Evolutionary conservation across 2,329 filamentous ascomycete species (phyloP).

Genomic region (Purpureocillium takamizusanense): DNA sequence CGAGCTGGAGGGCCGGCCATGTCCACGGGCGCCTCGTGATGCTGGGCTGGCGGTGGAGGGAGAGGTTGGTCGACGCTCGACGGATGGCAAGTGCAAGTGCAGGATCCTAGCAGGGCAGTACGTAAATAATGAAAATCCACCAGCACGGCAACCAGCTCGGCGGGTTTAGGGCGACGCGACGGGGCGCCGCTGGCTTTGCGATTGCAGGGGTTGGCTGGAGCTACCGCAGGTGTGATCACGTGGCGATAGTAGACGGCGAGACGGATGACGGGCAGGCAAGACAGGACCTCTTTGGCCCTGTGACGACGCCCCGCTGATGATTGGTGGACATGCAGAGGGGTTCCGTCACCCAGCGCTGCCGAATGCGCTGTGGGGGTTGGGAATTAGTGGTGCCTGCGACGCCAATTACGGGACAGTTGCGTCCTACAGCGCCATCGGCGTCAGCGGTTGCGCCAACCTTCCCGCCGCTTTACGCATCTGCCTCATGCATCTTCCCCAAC

Average conservation of each 20-base stretch:
- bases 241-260: constrained; percentile 13
- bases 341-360: too few relatives aligned
- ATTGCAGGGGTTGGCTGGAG: constrained; percentile 2
- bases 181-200: too few relatives aligned
- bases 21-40: constrained; percentile 32
- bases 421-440: too few relatives aligned
- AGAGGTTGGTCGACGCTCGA: neutral
- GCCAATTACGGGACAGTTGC: too few relatives aligned
- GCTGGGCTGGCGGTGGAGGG: constrained; percentile 12
- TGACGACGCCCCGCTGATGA: neutral
- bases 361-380: too few relatives aligned
- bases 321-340: constrained; percentile 3
- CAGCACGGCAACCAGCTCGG: constrained; percentile 21
- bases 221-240: constrained; percentile 15
- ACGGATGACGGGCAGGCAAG: constrained; percentile 7
- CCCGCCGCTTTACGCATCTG: constrained; percentile 8
- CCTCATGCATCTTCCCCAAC: neutral
- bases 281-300: neutral
- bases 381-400: too few relatives aligned
- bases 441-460: too few relatives aligned
- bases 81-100: too few relatives aligned
- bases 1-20: constrained; percentile 47
- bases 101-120: too few relatives aligned
- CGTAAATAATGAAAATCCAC: constrained; percentile 25
- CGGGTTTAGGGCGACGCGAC: constrained; percentile 10